phyloP scores from a whole-genome alignment of 441 rosid species.

The Populus hybrid region DNA sequence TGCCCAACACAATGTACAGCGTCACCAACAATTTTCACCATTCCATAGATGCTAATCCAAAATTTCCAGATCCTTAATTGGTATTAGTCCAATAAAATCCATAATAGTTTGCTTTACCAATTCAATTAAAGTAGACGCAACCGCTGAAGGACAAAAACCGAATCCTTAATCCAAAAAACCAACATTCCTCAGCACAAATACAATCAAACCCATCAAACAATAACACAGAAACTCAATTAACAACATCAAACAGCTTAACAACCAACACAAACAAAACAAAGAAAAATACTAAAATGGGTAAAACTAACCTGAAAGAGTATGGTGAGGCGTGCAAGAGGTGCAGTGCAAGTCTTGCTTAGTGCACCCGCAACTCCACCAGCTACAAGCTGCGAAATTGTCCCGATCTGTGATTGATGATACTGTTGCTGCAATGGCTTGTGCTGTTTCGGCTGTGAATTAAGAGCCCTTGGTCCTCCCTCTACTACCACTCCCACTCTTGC shows the following conservation, averaged over 20 bases:
- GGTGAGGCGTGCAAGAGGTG: constrained; percentile 91
- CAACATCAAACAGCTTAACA: neutral
- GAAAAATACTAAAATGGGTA: neutral
- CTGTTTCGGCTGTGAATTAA: constrained; percentile 46
- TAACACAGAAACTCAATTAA: neutral
- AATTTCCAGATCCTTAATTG: neutral
- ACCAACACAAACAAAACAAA: neutral
- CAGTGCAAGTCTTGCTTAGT: constrained; percentile 31
- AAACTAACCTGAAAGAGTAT: constrained; percentile 73
- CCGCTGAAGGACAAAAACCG: neutral
- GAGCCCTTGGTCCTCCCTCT: neutral
- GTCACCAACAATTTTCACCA: neutral
- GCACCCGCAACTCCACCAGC: constrained; percentile 94
- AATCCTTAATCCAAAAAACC: neutral
- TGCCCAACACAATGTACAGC: constrained; percentile 3
- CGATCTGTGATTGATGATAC: constrained; percentile 53
- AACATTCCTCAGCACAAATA: neutral
- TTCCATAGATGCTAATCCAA: neutral
- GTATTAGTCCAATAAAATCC: neutral
- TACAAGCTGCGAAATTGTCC: constrained; percentile 69
- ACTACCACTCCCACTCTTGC: constrained; percentile 78
- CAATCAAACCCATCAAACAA: neutral
- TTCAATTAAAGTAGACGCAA: neutral
- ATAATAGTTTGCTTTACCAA: no score
- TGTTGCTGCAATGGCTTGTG: constrained; percentile 24